A percentile compares a stretch with the other conserved stretches of the same genome.
phyloP scores from a whole-genome alignment of 2,329 filamentous ascomycete species.

The Raffaelea albimanens region DNA sequence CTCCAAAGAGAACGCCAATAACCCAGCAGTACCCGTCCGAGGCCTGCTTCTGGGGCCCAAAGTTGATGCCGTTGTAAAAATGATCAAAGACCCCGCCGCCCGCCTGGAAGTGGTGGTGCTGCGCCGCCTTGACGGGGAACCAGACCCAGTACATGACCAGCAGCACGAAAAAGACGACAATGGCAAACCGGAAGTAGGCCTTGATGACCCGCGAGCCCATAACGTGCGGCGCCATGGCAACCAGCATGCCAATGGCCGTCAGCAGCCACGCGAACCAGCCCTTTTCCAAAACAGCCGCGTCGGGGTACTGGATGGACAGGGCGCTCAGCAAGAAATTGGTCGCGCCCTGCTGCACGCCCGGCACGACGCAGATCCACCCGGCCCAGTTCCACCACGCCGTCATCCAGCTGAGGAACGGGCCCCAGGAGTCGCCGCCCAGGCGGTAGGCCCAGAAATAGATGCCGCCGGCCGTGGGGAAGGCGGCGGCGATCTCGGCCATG shows the following conservation, averaged over 20 bases:
- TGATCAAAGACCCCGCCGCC: conserved; percentile 21
- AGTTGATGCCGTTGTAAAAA: conserved; percentile 30
- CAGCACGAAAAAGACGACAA: conserved; percentile 25
- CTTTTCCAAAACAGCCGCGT: conserved; percentile 19
- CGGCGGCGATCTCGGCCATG: conserved; percentile 26
- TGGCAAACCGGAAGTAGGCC: conserved; percentile 26
- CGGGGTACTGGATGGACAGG: conserved; percentile 27
- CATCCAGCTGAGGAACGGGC: conserved; percentile 28
- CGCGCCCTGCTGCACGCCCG: conserved; percentile 27
- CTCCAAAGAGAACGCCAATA: conserved; percentile 24
- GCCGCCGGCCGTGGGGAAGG: conserved; percentile 27
- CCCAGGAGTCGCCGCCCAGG: conserved; percentile 24
- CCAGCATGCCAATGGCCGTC: conserved; percentile 30
- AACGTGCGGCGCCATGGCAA: conserved; percentile 41
- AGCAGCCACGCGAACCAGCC: conserved; percentile 33
- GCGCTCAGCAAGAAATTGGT: conserved; percentile 29
- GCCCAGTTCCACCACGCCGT: conserved; percentile 31
- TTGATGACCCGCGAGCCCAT: conserved; percentile 37
- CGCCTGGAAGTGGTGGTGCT: conserved; percentile 20
- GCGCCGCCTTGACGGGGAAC: conserved; percentile 25
- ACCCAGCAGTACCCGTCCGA: conserved; percentile 27
- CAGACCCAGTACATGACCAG: conserved; percentile 27
- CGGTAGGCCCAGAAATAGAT: conserved; percentile 28
- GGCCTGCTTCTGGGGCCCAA: conserved; percentile 21
- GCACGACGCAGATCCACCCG: conserved; percentile 26